Conservation (phyloP, 352 stramenopile species). For the Globisporangium solare region DNA sequence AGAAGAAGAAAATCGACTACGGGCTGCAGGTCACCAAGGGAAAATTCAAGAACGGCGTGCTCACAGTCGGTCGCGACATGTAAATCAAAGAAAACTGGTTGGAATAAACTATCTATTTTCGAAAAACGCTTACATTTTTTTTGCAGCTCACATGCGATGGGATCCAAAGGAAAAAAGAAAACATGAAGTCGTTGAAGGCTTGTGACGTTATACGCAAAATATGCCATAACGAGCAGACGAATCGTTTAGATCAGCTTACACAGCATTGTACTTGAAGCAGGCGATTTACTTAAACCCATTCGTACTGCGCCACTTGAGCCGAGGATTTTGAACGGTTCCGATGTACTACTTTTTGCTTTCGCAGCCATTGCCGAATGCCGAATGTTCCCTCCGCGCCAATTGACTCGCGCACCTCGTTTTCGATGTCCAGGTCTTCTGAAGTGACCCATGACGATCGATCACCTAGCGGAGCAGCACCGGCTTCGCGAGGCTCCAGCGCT, state of each 20-base stretch:
- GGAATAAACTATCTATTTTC: too few species aligned
- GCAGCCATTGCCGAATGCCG: conserved; percentile 77
- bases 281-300: conserved; percentile 54
- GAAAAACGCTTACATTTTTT: too few species aligned
- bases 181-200: neutral
- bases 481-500: conserved; percentile 67
- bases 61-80: conserved; percentile 46
- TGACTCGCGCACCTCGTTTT: conserved; percentile 73
- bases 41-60: conserved; percentile 66
- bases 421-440: conserved; percentile 64
- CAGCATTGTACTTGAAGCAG: too few species aligned
- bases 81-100: conserved; percentile 11
- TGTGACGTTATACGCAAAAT: too few species aligned
- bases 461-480: conserved; percentile 53
- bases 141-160: too few species aligned
- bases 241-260: too few species aligned
- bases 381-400: conserved; percentile 74
- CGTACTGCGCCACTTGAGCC: conserved; percentile 39
- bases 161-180: too few species aligned
- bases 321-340: conserved; percentile 67
- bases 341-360: conserved; percentile 80
- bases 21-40: conserved; percentile 72
- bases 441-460: conserved; percentile 44
- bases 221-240: neutral
- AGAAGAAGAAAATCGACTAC: conserved; percentile 71